These are phyloP conservation scores for Ogataea saltuana DNA, from an alignment of 805 yeast species.

Conservation along the genomic window DNA sequence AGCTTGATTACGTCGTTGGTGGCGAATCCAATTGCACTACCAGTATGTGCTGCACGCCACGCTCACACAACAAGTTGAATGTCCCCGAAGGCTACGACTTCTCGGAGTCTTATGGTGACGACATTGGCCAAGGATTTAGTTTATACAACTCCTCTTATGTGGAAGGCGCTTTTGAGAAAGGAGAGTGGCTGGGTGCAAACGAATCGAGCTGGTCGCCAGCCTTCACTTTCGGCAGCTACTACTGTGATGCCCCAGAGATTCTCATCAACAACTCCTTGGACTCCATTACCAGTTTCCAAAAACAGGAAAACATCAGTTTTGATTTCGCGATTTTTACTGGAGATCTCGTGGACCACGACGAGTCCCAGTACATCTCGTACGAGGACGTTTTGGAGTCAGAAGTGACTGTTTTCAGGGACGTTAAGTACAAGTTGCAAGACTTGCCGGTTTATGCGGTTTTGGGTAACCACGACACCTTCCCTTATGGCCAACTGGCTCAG, in stretches of 20 bases:
- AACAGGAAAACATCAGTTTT: slow-evolving; percentile 38
- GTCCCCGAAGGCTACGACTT: slow-evolving; percentile 44
- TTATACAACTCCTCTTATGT: slow-evolving; percentile 35
- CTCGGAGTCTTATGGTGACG: slow-evolving; percentile 30
- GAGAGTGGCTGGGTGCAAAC: slow-evolving; percentile 28
- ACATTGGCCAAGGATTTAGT: slow-evolving; percentile 15
- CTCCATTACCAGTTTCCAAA: slow-evolving; percentile 40
- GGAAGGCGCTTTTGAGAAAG: slow-evolving; percentile 33
- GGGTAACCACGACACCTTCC: slow-evolving; percentile 75
- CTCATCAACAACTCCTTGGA: slow-evolving; percentile 59
- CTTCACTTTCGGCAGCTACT: slow-evolving; percentile 58
- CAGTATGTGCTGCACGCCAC: slow-evolving; percentile 62
- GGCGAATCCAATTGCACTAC: slow-evolving; percentile 58
- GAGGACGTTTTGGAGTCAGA: slow-evolving; percentile 57
- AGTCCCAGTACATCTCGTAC: slow-evolving; percentile 45
- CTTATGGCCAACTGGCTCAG: slow-evolving; percentile 70
- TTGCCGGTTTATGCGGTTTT: slow-evolving; percentile 61
- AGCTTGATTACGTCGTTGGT: slow-evolving; percentile 54
- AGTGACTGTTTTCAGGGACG: slow-evolving; percentile 47
- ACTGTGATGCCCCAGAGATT: slow-evolving; percentile 66
- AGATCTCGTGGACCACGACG: slow-evolving; percentile 71
- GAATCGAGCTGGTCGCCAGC: slow-evolving; percentile 50
- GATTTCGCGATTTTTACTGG: slow-evolving; percentile 73
- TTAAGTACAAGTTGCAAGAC: slow-evolving; percentile 49
- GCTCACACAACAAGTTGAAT: slow-evolving; percentile 40